phyloP scores from a whole-genome alignment of 176 grass and related monocot species.

The Bromus sterilis region DNA sequence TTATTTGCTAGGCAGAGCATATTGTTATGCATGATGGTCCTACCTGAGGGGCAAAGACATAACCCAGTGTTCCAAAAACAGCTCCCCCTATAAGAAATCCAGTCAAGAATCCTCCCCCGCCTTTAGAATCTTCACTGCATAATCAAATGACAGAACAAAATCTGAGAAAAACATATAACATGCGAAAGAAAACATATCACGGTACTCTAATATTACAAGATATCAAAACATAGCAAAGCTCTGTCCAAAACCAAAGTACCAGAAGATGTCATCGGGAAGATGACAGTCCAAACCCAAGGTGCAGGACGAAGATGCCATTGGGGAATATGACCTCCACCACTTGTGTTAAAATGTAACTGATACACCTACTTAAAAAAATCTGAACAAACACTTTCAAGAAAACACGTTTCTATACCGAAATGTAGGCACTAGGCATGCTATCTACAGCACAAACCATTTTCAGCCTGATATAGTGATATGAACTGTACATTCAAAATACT shows the following conservation, averaged over 20 bases:
- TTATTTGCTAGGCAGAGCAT: neutral
- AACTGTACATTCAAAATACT: neutral
- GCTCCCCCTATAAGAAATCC: conserved; percentile 69
- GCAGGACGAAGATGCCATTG: neutral
- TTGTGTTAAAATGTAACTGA: neutral
- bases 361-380: neutral
- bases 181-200: neutral
- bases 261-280: neutral
- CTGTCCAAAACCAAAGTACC: neutral
- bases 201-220: neutral
- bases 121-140: conserved; percentile 58
- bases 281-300: neutral
- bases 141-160: neutral
- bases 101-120: conserved; percentile 47
- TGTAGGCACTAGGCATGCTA: neutral
- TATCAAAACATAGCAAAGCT: neutral
- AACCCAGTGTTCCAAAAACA: conserved; percentile 63
- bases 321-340: neutral
- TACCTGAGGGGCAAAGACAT: conserved; percentile 67
- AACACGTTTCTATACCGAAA: neutral
- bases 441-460: neutral
- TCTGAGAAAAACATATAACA: neutral
- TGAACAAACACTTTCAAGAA: neutral
- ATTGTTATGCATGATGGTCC: neutral
- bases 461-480: neutral